Base-by-base conservation (phyloP, 441 rosid genomes). In the Adansonia grandidieri region DNA sequence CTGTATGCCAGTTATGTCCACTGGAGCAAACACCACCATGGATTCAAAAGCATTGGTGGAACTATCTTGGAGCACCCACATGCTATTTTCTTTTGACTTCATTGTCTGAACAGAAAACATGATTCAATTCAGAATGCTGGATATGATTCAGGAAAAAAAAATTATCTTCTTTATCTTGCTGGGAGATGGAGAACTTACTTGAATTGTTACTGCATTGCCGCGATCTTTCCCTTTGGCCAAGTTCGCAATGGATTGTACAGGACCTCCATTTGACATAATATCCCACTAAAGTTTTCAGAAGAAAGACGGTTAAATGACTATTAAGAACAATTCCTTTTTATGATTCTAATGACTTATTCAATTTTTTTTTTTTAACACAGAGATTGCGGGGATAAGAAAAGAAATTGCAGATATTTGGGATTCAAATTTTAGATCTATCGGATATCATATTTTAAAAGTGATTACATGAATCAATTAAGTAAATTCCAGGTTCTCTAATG, bases 171-270 rank as follows among this genome's bases (percentile, higher is more conserved):
- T 1, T 32, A 3, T 32, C 40, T 32, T 32, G 9, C 24, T 3
- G 6, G n/a, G 17, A 48, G 17, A 11, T 64, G 14, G 15, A 22
- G 71, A 58, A 73, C 80, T 76, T 66, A 88, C 98, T 67, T 93
- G 98, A 60, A 95, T 87, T 24, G 91, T 82, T 51, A 93, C 99
- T 79, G 97, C 87, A 77, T 96, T 96, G 84, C 99, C 99, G 28
- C 97, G 88, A 84, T 96, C 95, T 88, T 94, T 91, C 54, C 99
- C 99, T 82, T 96, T 93, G 37, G 97, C 85, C 76, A 96, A 82
- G 84, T 89, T 89, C 71, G 93, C 98, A 10, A 91, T 87, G 42
- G 93, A 84, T 81, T 91, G 92, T 4, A 90, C 93, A 6, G 89
- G 82, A 45, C 89, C 92, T 71, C 95, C 97, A 45, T 78, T 91